A percentile compares a stretch with the other conserved stretches of the same genome.
Conservation (phyloP, 768 basidiomycete genomes). For the Agrocybe chaxingu region DNA sequence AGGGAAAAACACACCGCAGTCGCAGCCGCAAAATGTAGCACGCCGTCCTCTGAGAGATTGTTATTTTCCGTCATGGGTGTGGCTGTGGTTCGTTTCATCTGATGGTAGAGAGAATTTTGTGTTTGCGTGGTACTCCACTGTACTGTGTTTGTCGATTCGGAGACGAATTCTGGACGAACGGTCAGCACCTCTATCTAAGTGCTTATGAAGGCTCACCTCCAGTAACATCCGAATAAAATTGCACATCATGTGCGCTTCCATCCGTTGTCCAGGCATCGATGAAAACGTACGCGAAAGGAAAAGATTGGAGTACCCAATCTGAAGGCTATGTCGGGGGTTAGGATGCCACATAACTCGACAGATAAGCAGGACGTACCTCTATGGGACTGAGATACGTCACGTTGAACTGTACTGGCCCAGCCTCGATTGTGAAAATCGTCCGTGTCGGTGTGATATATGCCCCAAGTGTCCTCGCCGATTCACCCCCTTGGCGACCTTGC, state of each 20-base stretch:
- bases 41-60: conserved; percentile 50
- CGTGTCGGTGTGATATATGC: conserved; percentile 1
- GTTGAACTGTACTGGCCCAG: not conserved
- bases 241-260: conserved; percentile 27
- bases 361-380: not conserved
- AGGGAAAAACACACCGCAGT: conserved; percentile 10
- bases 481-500: not conserved
- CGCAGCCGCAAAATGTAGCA: conserved; percentile 42
- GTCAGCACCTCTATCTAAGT: not conserved
- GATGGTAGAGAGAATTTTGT: conserved; percentile 36
- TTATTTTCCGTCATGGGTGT: conserved; percentile 33
- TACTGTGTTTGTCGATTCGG: conserved; percentile 27
- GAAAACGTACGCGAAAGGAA: conserved; percentile 47
- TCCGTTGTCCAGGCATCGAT: conserved; percentile 34
- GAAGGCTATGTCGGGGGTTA: not conserved
- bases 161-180: conserved; percentile 9
- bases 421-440: not conserved
- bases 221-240: conserved; percentile 45
- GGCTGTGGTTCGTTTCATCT: conserved; percentile 33
- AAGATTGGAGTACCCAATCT: conserved; percentile 38
- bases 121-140: conserved; percentile 41
- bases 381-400: conserved; percentile 3
- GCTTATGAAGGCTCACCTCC: conserved; percentile 26
- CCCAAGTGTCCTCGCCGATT: not conserved
- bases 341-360: not conserved